Evolutionary conservation across 768 basidiomycete genomes (phyloP), one percentile per base, ranked within the genome.

Genomic region (Tremella mesenterica): DNA sequence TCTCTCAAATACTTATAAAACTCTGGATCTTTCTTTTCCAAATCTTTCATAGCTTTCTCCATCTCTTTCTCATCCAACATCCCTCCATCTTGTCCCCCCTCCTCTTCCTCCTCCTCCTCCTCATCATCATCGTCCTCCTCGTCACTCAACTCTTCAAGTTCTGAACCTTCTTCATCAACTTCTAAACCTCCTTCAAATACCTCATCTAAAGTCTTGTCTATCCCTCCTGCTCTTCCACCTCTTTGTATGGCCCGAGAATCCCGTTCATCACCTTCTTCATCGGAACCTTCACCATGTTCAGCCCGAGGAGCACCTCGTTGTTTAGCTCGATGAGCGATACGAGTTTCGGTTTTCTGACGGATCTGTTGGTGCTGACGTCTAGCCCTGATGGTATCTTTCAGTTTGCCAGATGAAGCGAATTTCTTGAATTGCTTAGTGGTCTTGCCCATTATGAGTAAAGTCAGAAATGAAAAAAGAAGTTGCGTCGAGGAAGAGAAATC

Each of bases 1-100:
- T 97, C 88, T 76, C 92, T 85, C 1, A 99, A 79, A 70, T 92
- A 99, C 75, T 92, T 89, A 84, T 82, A 99, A 76, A 97, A 99
- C 68, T 95, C 93, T n/a, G 93, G 93, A 72, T 99, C 93, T 71
- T 89, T 90, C 74, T 93, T 86, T 1, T 88, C 88, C 30, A 99
- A 80, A 67, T 86, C 84, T 33, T 86, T 83, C 13, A 99, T 80
- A 51, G 93, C 86, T 41, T 83, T 73, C 55, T 89, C 75, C 77
- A 96, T 93, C 4, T 77, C 74, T 49, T 85, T 86, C 84, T 69
- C 31, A 59, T 60, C 50, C 44, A 56, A 34, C 21, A 46, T 49
- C 81, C 82, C 82, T 53, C 88, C 88, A 7, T 88, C 73, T 46
- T 85, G 85, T 48, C 91, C 88, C 6, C 88, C 78, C 56, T 81